Base-by-base conservation (phyloP, 176 grass and related monocot species). In the Metroxylon sagu region DNA sequence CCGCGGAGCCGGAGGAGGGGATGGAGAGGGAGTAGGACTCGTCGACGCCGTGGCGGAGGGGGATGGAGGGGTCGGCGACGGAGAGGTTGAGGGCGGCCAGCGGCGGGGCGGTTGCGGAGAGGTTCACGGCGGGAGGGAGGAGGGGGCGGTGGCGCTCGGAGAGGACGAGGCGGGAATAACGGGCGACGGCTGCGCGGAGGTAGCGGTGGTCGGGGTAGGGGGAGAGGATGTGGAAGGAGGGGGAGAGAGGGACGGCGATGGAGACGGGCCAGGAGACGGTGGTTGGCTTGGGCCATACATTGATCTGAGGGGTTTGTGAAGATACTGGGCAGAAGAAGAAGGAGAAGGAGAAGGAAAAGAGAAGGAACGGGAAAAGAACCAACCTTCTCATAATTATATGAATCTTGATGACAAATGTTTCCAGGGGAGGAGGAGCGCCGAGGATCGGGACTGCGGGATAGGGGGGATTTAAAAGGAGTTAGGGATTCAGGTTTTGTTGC, bases 1-100 rank as follows among this genome's bases (percentile, higher is more conserved):
- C 92, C 26, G 56, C 63, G 7, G 59, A 64, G 43, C 74, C 57
- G 25, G 70, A 51, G 35, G 19, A 3, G 1, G 75, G 62, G 62
- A 96, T 71, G 50, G 74, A 82, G 78, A 97, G 78, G 68, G 61
- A 68, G 71, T 97, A 97, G 26, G 87, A 97, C 64, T 97, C 87
- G 60, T 97, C 87, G 29, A 77, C 75, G 51, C 65, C 83, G 7
- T 74, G 71, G 68, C 73, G 70, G 51, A 97, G 81, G 60, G 76
- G 65, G 55, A 74, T 50, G n/a, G 65, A 62, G 43, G 79, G 50
- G 70, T 87, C 72, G 65, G 81, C 66, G 68, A 97, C 75, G 49
- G 81, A 80, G 84, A 97, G 69, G 49, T 39, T 14, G 49, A 97
- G 72, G 54, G 73, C 14, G 18, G 48, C 27, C 54, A 94, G 51